A percentile compares a stretch with the other conserved stretches of the same genome.
phyloP scores from a whole-genome alignment of 306 rosid species.

The Begonia peltatifolia region DNA sequence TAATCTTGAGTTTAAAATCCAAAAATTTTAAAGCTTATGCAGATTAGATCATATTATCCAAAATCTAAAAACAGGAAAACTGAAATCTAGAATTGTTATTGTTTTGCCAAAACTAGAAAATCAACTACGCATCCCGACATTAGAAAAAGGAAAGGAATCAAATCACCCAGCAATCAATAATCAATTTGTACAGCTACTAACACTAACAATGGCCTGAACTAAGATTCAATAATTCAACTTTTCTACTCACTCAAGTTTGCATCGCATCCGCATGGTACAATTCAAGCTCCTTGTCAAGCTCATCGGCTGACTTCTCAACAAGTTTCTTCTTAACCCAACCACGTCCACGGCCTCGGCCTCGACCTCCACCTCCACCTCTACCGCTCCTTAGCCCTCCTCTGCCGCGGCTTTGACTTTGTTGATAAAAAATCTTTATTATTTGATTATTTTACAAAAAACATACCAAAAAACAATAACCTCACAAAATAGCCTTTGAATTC shows the following conservation, averaged over 20 bases:
- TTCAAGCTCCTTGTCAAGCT: slow-evolving; percentile 79
- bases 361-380: slow-evolving; percentile 4
- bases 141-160: too few species aligned
- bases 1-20: too few species aligned
- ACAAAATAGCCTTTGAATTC: not conserved
- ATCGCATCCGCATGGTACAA: slow-evolving; percentile 71
- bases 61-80: too few species aligned
- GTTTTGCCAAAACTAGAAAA: too few species aligned
- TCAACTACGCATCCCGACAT: too few species aligned
- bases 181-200: too few species aligned
- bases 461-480: not conserved
- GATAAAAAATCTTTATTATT: not conserved
- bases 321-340: slow-evolving; percentile 48
- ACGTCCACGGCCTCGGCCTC: slow-evolving; percentile 17
- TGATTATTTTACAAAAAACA: not conserved
- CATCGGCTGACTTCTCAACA: slow-evolving; percentile 63
- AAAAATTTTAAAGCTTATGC: too few species aligned
- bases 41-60: too few species aligned
- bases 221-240: too few species aligned
- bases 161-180: too few species aligned
- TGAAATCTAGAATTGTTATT: too few species aligned
- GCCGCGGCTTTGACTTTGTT: slow-evolving; percentile 9
- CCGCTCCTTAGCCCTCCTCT: slow-evolving; percentile 8
- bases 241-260: slow-evolving; percentile 23
- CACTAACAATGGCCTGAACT: too few species aligned